phyloP scores from a whole-genome alignment of 768 basidiomycete genomes.

The Hemileccinum impolitum region DNA sequence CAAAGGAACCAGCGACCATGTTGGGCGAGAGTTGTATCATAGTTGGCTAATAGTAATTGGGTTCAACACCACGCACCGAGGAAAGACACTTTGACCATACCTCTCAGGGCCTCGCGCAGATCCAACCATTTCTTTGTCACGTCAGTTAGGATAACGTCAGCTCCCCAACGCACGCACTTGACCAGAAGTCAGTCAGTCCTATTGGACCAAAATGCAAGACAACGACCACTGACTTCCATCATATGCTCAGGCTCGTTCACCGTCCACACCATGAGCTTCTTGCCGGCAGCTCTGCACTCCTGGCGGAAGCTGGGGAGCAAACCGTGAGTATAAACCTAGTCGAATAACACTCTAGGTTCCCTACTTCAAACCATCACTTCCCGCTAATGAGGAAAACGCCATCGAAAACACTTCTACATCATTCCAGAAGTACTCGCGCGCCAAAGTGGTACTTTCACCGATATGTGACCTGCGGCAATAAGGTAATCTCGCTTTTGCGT shows the following conservation, averaged over 20 bases:
- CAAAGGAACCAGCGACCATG: slow-evolving; percentile 71
- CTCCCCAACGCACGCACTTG: slow-evolving; percentile 77
- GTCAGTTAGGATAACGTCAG: slow-evolving; percentile 76
- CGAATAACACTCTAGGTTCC: slow-evolving; percentile 1
- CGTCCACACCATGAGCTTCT: slow-evolving; percentile 93
- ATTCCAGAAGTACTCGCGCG: slow-evolving; percentile 87
- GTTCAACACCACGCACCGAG: not conserved
- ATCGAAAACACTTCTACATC: slow-evolving; percentile 86
- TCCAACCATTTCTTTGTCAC: slow-evolving; percentile 66
- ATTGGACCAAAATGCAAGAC: not conserved
- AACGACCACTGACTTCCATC: slow-evolving; percentile 66
- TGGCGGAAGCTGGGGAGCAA: slow-evolving; percentile 58
- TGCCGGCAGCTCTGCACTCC: slow-evolving; percentile 76
- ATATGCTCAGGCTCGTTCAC: slow-evolving; percentile 87
- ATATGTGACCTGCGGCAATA: slow-evolving; percentile 87
- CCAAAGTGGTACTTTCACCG: slow-evolving; percentile 65
- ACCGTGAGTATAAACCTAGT: slow-evolving; percentile 3
- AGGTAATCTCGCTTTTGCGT: slow-evolving; percentile 72
- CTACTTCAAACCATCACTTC: slow-evolving; percentile 69
- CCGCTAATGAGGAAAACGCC: slow-evolving; percentile 66
- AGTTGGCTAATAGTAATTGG: slow-evolving; percentile 47
- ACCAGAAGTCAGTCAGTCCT: slow-evolving; percentile 5
- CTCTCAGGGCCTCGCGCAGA: slow-evolving; percentile 52
- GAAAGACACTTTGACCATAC: slow-evolving; percentile 35
- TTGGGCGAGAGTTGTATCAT: slow-evolving; percentile 58